A percentile compares a stretch with the other conserved stretches of the same genome.
Conservation (phyloP, 768 basidiomycete genomes). For the Naganishia vishniacii region DNA sequence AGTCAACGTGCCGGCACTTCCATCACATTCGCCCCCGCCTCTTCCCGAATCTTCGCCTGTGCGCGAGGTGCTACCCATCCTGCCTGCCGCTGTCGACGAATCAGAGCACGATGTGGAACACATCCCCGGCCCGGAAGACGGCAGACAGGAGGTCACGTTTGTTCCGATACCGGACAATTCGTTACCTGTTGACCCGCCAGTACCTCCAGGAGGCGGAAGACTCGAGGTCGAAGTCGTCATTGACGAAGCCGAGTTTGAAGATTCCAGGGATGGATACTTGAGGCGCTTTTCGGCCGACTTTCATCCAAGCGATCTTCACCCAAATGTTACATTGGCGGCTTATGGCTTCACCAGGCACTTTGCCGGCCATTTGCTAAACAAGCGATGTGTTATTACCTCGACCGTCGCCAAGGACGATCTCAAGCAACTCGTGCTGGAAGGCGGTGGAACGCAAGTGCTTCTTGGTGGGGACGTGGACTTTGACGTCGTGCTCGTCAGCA, state of each 20-base stretch:
- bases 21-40: not conserved
- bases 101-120: not conserved
- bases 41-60: not conserved
- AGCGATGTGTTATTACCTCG: conserved; percentile 1
- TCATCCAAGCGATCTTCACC: conserved; percentile 1
- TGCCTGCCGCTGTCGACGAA: not conserved
- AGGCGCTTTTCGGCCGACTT: not conserved
- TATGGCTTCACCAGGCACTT: conserved; percentile 13
- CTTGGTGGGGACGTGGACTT: not conserved
- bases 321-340: not conserved
- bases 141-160: not conserved
- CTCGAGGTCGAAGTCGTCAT: conserved; percentile 10
- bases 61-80: not conserved
- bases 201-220: conserved; percentile 5
- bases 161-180: conserved; percentile 4
- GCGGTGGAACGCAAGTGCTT: not conserved
- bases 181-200: not conserved
- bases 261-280: conserved; percentile 12
- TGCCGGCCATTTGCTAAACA: not conserved
- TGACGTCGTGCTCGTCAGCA: conserved; percentile 6
- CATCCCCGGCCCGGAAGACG: too few species aligned
- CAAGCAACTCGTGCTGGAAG: not conserved
- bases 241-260: conserved; percentile 6
- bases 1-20: not conserved
- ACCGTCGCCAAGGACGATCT: conserved; percentile 8